A percentile compares a stretch with the other conserved stretches of the same genome.
These are phyloP conservation scores for Geoglossum cookeanum DNA, from an alignment of 2,329 filamentous ascomycete species.

Conservation along the genomic window DNA sequence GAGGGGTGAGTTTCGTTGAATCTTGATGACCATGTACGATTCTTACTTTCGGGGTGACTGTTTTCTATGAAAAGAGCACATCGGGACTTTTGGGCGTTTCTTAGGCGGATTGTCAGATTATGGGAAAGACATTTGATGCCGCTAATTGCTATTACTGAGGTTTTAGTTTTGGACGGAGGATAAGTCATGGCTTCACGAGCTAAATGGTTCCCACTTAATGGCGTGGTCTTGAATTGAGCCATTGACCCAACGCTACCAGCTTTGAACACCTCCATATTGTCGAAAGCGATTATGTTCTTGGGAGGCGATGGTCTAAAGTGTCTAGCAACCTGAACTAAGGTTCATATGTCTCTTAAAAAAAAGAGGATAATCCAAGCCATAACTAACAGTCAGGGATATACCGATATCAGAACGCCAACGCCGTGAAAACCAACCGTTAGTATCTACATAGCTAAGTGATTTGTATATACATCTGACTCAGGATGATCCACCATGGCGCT, in stretches of 20 bases:
- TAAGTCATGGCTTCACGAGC: background rate
- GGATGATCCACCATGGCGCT: background rate
- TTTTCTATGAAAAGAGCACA: too few species aligned
- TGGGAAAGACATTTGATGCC: background rate
- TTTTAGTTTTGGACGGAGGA: background rate
- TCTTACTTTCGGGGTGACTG: too few species aligned
- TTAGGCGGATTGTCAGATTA: background rate
- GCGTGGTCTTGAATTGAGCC: background rate
- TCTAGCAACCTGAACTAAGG: too few species aligned
- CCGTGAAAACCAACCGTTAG: background rate
- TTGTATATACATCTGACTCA: background rate
- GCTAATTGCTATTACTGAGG: background rate
- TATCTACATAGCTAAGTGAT: background rate
- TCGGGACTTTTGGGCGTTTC: too few species aligned
- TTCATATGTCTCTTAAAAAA: too few species aligned
- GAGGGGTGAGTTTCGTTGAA: background rate
- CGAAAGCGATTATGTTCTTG: background rate
- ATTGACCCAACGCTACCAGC: background rate
- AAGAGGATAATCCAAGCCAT: too few species aligned
- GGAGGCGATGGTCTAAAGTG: too few species aligned
- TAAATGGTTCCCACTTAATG: background rate
- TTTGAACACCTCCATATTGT: background rate
- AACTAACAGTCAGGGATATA: background rate
- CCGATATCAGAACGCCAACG: background rate
- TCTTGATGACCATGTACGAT: background rate